Conservation (phyloP, 73 alveolate species). For the Symbiodinium pilosum region DNA sequence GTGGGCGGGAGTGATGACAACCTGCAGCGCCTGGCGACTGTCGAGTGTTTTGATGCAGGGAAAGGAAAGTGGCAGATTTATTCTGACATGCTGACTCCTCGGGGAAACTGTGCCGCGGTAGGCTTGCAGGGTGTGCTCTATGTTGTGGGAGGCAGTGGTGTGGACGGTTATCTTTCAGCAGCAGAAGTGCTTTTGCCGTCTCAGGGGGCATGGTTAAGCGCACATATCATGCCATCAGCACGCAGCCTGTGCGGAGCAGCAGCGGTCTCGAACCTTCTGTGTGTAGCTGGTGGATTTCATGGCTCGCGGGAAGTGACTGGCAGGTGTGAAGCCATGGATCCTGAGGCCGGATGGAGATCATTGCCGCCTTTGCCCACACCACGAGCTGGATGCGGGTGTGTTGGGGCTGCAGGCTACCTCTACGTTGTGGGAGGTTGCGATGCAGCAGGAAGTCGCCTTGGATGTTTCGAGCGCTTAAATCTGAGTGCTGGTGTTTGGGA, state of each 20-base stretch:
- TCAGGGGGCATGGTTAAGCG: neutral
- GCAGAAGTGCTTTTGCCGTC: neutral
- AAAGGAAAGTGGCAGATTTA: neutral
- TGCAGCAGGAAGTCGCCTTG: neutral
- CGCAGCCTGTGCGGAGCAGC: neutral
- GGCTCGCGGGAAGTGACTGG: neutral
- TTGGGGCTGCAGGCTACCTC: neutral
- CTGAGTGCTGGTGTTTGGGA: neutral
- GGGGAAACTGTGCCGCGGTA: neutral
- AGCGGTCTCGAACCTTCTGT: neutral
- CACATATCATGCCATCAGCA: neutral
- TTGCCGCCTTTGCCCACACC: neutral
- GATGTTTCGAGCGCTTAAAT: neutral
- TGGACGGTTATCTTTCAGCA: neutral
- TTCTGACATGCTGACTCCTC: neutral
- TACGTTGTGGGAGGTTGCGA: neutral
- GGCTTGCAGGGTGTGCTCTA: neutral
- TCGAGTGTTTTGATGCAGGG: neutral
- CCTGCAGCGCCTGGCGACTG: neutral
- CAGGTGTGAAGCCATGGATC: neutral
- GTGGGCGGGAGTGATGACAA: neutral
- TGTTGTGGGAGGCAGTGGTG: neutral
- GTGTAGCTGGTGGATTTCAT: neutral
- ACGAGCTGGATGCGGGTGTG: neutral
- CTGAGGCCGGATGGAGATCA: neutral